Conservation (phyloP, 2,329 filamentous ascomycete genomes). For the Drechslerella stenobrocha region DNA sequence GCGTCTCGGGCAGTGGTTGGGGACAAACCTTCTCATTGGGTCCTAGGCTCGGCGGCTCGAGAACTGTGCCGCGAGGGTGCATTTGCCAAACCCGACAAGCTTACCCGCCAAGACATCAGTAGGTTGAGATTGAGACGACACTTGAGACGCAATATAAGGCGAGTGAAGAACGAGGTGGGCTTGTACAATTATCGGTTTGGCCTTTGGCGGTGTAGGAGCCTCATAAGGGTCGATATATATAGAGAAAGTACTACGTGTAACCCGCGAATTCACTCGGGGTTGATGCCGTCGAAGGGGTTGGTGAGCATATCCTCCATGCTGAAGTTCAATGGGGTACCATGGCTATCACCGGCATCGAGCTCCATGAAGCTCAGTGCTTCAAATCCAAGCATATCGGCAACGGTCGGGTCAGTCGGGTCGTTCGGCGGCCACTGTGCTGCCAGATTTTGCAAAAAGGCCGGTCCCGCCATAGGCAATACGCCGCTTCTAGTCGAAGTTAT, state of each 20-base stretch:
- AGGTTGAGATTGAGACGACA: too few species aligned
- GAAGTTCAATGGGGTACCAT: constrained; percentile 31
- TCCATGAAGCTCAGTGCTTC: constrained; percentile 46
- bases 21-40: constrained; percentile 31
- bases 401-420: constrained; percentile 24
- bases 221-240: constrained; percentile 5
- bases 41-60: constrained; percentile 21
- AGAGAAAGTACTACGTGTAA: too few species aligned
- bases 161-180: too few species aligned
- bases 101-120: too few species aligned
- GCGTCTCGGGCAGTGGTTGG: background rate
- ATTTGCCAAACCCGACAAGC: constrained; percentile 1
- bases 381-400: constrained; percentile 40
- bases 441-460: constrained; percentile 11
- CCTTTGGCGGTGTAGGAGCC: too few species aligned
- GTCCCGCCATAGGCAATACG: constrained; percentile 23
- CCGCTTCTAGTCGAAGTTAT: constrained; percentile 27
- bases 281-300: constrained; percentile 33
- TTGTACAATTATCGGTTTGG: too few species aligned
- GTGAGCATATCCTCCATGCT: constrained; percentile 45
- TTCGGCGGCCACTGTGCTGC: constrained; percentile 25
- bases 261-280: constrained; percentile 17
- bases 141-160: too few species aligned
- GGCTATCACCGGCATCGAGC: constrained; percentile 27
- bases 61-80: constrained; percentile 43